Conservation (phyloP, 2,329 filamentous ascomycete genomes). For the Fusarium agapanthi region DNA sequence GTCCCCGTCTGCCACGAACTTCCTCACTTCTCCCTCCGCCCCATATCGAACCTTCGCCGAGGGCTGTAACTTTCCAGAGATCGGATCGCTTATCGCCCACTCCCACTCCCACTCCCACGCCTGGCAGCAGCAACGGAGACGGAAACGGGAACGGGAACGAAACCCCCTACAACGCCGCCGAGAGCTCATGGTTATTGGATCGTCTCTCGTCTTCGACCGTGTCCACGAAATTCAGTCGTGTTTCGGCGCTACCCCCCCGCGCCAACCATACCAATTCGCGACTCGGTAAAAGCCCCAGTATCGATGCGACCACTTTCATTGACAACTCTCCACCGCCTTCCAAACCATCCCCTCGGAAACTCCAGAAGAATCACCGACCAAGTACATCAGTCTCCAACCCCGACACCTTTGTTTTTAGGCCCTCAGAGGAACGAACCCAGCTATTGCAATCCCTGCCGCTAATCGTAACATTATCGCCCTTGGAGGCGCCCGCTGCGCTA, state of each 20-base stretch:
- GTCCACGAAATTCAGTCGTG: constrained; percentile 52
- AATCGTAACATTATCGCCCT: constrained; percentile 38
- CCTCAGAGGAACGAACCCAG: constrained; percentile 20
- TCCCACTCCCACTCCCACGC: not conserved
- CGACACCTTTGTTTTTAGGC: constrained; percentile 11
- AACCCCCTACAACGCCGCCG: constrained; percentile 48
- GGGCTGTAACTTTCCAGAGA: constrained; percentile 19
- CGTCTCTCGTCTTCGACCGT: constrained; percentile 63
- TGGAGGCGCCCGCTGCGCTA: constrained; percentile 34
- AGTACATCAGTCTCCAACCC: constrained; percentile 32
- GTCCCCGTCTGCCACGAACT: constrained; percentile 51
- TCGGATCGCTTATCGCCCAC: constrained; percentile 33
- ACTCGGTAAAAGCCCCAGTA: constrained; percentile 53
- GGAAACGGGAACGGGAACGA: constrained; percentile 29
- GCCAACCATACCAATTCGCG: constrained; percentile 46
- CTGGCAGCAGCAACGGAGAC: constrained; percentile 8
- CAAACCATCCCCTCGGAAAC: constrained; percentile 47
- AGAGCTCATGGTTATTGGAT: constrained; percentile 59
- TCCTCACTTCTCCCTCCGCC: constrained; percentile 56
- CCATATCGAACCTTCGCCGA: constrained; percentile 42
- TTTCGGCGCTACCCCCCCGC: constrained; percentile 48
- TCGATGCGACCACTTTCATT: constrained; percentile 51
- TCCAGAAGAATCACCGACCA: constrained; percentile 50
- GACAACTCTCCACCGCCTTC: constrained; percentile 44
- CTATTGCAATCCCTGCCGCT: constrained; percentile 36